Conservation (phyloP, 768 basidiomycete species). For the Gloeopeniophorella convolvens region DNA sequence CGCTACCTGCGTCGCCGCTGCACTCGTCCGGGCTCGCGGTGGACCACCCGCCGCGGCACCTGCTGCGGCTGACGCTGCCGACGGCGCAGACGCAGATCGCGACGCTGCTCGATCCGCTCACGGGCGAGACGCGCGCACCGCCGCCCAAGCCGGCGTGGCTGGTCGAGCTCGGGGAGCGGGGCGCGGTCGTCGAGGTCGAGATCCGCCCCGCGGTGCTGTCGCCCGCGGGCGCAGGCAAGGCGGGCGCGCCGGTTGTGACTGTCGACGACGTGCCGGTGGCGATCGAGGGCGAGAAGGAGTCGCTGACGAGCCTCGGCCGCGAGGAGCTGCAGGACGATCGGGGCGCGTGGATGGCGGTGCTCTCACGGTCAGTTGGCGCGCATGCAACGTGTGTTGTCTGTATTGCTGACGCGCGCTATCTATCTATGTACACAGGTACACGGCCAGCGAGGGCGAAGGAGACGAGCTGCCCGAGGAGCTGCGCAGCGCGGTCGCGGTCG, state of each 20-base stretch:
- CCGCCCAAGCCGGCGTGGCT: slow-evolving; percentile 71
- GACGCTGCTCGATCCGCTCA: slow-evolving; percentile 76
- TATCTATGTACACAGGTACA: slow-evolving; percentile 30
- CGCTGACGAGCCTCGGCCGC: slow-evolving; percentile 59
- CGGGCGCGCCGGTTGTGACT: slow-evolving; percentile 34
- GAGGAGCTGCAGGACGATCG: slow-evolving; percentile 74
- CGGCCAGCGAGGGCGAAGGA: slow-evolving; percentile 42
- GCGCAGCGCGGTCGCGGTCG: slow-evolving; percentile 51
- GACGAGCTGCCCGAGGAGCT: slow-evolving; percentile 58
- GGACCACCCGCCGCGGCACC: slow-evolving; percentile 54
- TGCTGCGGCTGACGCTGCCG: slow-evolving; percentile 72
- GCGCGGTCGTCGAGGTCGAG: slow-evolving; percentile 50
- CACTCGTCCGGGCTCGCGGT: slow-evolving; percentile 63
- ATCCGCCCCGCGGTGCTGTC: slow-evolving; percentile 39
- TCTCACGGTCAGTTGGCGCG: slow-evolving; percentile 67
- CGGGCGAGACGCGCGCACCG: slow-evolving; percentile 54
- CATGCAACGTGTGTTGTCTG: slow-evolving; percentile 1
- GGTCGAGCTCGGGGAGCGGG: slow-evolving; percentile 51
- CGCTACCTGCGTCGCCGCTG: slow-evolving; percentile 75
- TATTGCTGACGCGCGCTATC: slow-evolving; percentile 11
- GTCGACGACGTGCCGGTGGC: slow-evolving; percentile 35
- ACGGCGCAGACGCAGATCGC: slow-evolving; percentile 76
- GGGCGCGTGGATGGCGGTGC: slow-evolving; percentile 55
- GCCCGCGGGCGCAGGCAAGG: slow-evolving; percentile 24
- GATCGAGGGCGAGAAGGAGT: slow-evolving; percentile 72